Conservation (phyloP, 2,329 filamentous ascomycete species). For the Arthrocladium fulminans region DNA sequence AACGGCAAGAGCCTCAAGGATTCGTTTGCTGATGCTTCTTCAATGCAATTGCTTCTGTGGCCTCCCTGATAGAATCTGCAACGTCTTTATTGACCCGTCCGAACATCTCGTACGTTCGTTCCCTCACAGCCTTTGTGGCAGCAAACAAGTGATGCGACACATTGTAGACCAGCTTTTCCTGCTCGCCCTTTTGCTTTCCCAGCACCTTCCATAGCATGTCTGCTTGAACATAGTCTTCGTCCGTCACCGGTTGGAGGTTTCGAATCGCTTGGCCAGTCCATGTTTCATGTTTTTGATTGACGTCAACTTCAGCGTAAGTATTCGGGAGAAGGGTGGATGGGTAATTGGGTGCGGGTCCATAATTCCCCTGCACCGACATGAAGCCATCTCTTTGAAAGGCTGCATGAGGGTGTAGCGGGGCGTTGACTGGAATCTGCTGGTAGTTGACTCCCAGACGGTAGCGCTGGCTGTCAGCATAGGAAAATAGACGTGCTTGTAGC, state of each 20-base stretch:
- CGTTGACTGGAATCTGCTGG: constrained; percentile 41
- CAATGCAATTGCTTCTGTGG: no score
- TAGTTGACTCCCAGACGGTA: constrained; percentile 44
- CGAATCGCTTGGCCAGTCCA: constrained; percentile 34
- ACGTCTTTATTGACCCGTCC: no score
- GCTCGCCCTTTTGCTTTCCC: constrained; percentile 44
- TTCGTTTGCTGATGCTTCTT: no score
- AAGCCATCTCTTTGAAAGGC: constrained; percentile 44
- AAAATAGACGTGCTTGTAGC: constrained; percentile 43
- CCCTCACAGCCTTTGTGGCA: no score
- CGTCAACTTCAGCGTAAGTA: constrained; percentile 33
- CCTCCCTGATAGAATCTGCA: no score
- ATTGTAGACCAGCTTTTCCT: constrained; percentile 54
- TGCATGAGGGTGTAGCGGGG: constrained; percentile 31
- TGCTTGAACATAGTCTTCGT: constrained; percentile 38
- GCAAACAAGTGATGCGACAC: no score
- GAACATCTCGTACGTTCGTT: no score
- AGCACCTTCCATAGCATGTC: constrained; percentile 37
- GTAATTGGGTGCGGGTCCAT: constrained; percentile 52
- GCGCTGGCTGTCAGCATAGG: constrained; percentile 44
- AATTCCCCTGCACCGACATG: constrained; percentile 40
- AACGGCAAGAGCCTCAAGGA: no score
- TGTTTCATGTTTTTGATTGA: constrained; percentile 37
- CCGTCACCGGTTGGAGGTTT: constrained; percentile 33
- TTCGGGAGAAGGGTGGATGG: constrained; percentile 29